These are phyloP conservation scores for Ganoderma sp. DNA, from an alignment of 1,284 basidiomycete genomes.

Conservation along the genomic window DNA sequence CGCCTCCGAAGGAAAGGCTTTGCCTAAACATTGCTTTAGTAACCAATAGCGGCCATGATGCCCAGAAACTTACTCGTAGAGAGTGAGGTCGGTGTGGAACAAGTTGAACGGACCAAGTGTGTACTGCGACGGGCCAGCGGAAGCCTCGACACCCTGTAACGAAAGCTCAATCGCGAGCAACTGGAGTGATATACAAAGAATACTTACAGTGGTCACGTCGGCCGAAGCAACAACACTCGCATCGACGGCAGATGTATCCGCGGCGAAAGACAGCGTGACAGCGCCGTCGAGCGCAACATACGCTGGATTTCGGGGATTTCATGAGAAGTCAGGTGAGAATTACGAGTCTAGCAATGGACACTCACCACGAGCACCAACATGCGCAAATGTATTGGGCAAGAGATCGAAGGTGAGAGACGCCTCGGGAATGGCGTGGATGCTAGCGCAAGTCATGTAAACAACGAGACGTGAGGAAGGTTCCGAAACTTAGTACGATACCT, in stretches of 20 bases:
- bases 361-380: neutral
- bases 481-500: neutral
- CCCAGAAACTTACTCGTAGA: neutral
- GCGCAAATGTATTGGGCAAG: conserved; percentile 1
- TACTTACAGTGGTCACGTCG: conserved; percentile 7
- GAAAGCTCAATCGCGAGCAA: neutral
- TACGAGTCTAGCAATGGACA: neutral
- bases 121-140: neutral
- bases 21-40: neutral
- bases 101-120: neutral
- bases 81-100: neutral
- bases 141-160: conserved; percentile 1
- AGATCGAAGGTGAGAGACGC: conserved; percentile 10
- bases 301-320: neutral
- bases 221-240: conserved; percentile 5
- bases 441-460: neutral
- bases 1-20: neutral
- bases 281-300: neutral
- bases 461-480: neutral
- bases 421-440: conserved; percentile 10
- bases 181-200: neutral
- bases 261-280: conserved; percentile 3
- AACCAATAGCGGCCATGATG: neutral
- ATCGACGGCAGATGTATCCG: conserved; percentile 2
- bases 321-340: neutral